phyloP scores from a whole-genome alignment of 768 basidiomycete genomes.

The Leccinum fibrillosum region DNA sequence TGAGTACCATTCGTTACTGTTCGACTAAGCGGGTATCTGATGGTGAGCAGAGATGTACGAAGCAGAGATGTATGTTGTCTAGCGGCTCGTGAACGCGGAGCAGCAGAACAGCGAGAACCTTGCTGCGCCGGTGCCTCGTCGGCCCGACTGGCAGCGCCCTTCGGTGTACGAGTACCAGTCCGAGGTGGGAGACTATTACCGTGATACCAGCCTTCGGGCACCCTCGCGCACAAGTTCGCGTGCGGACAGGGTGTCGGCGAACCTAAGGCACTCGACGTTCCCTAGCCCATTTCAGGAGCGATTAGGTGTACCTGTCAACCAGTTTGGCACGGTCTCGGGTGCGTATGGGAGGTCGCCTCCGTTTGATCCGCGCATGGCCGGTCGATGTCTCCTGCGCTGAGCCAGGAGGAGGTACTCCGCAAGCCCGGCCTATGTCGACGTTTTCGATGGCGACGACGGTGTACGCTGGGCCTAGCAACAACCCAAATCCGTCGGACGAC shows the following conservation, averaged over 20 bases:
- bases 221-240: conserved; percentile 33
- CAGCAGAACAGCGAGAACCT: conserved; percentile 21
- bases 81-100: conserved; percentile 43
- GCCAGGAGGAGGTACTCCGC: too few species aligned
- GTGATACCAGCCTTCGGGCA: conserved; percentile 45
- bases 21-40: conserved; percentile 10
- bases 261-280: conserved; percentile 25
- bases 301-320: conserved; percentile 32
- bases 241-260: conserved; percentile 24
- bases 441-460: too few species aligned
- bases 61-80: conserved; percentile 55
- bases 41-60: conserved; percentile 44
- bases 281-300: conserved; percentile 38
- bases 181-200: conserved; percentile 56
- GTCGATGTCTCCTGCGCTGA: too few species aligned
- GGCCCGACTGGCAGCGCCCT: conserved; percentile 38
- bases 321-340: conserved; percentile 34
- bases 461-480: too few species aligned
- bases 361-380: conserved; percentile 44
- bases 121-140: conserved; percentile 37
- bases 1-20: conserved; percentile 29
- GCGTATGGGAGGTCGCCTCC: conserved; percentile 38
- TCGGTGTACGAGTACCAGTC: conserved; percentile 42
- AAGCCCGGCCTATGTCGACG: too few species aligned
- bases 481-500: too few species aligned